A percentile compares a stretch with the other conserved stretches of the same genome.
Conservation (phyloP, 2,329 filamentous ascomycete genomes). For the Cladosporium sp. region DNA sequence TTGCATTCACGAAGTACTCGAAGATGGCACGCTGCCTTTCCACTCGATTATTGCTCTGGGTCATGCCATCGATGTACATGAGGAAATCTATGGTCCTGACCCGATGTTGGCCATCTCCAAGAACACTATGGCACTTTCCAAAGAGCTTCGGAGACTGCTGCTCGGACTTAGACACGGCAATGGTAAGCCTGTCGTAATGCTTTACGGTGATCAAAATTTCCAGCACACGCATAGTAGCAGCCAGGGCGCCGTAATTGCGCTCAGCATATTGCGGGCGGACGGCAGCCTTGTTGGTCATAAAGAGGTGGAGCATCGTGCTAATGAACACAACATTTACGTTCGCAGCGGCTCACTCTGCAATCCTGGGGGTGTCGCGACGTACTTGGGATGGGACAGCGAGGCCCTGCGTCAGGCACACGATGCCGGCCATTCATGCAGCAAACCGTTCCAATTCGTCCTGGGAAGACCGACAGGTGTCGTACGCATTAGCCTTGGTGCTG, state of each 20-base stretch:
- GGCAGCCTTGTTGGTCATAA: constrained; percentile 58
- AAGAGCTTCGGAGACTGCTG: constrained; percentile 52
- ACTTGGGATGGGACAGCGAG: constrained; percentile 52
- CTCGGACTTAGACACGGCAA: constrained; percentile 54
- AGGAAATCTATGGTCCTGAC: constrained; percentile 56
- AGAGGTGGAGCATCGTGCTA: constrained; percentile 59
- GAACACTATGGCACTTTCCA: constrained; percentile 57
- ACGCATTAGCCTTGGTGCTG: constrained; percentile 61
- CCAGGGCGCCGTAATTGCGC: constrained; percentile 64
- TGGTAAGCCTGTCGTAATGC: constrained; percentile 50
- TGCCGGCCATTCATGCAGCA: constrained; percentile 59
- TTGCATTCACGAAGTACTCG: constrained; percentile 60
- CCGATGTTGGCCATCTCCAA: constrained; percentile 60
- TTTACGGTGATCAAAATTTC: constrained; percentile 56
- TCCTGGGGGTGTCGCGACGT: constrained; percentile 51
- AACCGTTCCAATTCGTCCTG: constrained; percentile 55
- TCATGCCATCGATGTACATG: constrained; percentile 59
- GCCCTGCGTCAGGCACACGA: constrained; percentile 58
- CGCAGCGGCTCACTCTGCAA: constrained; percentile 61
- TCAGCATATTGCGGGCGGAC: constrained; percentile 58
- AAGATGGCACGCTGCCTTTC: constrained; percentile 67
- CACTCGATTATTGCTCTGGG: constrained; percentile 64
- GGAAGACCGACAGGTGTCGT: constrained; percentile 62
- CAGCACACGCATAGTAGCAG: constrained; percentile 53
- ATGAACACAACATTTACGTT: constrained; percentile 58